Evolutionary conservation across 768 basidiomycete genomes (phyloP).

Genomic region (Tylopilus sp.): DNA sequence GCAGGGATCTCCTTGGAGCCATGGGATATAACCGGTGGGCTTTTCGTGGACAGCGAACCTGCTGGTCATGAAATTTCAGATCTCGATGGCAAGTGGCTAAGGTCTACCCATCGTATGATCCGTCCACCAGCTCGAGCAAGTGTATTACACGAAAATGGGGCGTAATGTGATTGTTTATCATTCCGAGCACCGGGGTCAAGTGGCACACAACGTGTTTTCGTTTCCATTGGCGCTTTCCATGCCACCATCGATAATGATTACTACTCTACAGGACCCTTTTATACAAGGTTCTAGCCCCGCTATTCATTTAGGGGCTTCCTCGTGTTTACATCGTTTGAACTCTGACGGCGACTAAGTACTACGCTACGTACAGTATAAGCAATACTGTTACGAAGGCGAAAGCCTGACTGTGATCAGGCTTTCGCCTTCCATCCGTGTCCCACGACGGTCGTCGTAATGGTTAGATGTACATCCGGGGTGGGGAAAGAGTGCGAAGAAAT

Average conservation of each 20-base stretch:
- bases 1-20: constrained; percentile 40
- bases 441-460: constrained; percentile 7
- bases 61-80: constrained; percentile 36
- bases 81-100: constrained; percentile 38
- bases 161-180: background rate
- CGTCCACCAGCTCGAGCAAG: constrained; percentile 7
- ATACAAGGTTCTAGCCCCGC: constrained; percentile 23
- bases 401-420: constrained; percentile 15
- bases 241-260: constrained; percentile 10
- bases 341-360: constrained; percentile 18
- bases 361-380: constrained; percentile 16
- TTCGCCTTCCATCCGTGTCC: constrained; percentile 3
- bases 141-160: constrained; percentile 5
- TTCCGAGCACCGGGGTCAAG: constrained; percentile 7
- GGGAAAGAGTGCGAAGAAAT: constrained; percentile 5
- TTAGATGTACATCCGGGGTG: constrained; percentile 8
- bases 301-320: constrained; percentile 19
- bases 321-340: constrained; percentile 27
- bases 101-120: constrained; percentile 10
- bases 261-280: constrained; percentile 21
- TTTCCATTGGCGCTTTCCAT: constrained; percentile 14
- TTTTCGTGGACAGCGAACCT: constrained; percentile 44
- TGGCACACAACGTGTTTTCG: constrained; percentile 16
- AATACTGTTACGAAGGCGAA: constrained; percentile 7
- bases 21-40: constrained; percentile 40